Evolutionary conservation across 805 yeast genomes (phyloP), one percentile per base, ranked within the genome.

Genomic region (Ogataea allantospora): DNA sequence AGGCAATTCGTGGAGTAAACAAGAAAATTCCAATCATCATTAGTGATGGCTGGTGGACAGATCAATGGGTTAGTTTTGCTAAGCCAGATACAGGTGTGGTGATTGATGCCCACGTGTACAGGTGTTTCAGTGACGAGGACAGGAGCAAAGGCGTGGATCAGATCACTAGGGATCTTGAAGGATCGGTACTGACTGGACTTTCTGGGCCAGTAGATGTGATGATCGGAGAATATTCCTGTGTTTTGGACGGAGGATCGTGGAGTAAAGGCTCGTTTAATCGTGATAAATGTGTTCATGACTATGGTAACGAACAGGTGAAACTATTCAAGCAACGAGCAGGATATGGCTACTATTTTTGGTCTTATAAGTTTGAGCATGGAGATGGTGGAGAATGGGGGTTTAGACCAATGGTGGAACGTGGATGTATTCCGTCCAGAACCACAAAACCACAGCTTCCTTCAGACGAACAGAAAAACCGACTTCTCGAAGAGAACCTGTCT

Each of bases 321-420:
- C 46, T 74, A 5, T 75, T 84, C 53, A 54, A 58, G 5, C 50
- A 72, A 25, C 63, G 82, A 23, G 81, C 91, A 1, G 59, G 69
- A 7, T 73, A 78, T 40, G 98, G 98, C 0, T 71, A 76, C 42
- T 89, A 73, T 60, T 91, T 93, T 62, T 91, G 98, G 98, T 85
- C 96, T 2, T 84, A 66, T 59, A 87, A 88, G 62, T 89, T 89
- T 55, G 77, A 83, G 56, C 70, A 78, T 40, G 97, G 97, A 2
- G 83, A 81, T 54, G 97, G 97, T 28, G 98, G 98, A 11, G 97
- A 88, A 63, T 91, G 98, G 98, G 97, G 93, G 33, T 82, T 87
- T 62, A 70, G 73, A 16, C 84, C 88, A 24, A 86, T 85, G 88
- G 66, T 72, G 14, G 78, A 81, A 15, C 63, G 65, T 35, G 88